These are phyloP conservation scores for Citrus medica DNA, from an alignment of 345 rosid genomes.

Conservation along the genomic window DNA sequence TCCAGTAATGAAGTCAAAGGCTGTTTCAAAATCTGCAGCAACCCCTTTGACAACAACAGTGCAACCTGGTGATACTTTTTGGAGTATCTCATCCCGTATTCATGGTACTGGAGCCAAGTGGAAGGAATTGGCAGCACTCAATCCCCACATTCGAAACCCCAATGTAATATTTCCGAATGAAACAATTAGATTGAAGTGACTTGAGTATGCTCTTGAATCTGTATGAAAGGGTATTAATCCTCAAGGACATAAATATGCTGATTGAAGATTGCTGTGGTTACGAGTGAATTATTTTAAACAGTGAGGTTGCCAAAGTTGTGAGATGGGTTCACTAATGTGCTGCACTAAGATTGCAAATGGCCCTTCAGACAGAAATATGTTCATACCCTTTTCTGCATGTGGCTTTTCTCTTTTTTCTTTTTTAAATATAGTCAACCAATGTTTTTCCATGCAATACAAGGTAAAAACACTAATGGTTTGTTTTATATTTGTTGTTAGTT, in stretches of 20 bases:
- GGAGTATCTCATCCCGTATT: conserved; percentile 77
- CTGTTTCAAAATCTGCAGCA: conserved; percentile 39
- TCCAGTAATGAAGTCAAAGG: conserved; percentile 53
- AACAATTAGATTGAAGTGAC: conserved; percentile 32
- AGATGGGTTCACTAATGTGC: neutral
- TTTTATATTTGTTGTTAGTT: neutral
- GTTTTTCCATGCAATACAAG: conserved; percentile 7
- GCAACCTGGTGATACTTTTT: conserved; percentile 61
- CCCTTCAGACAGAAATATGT: neutral
- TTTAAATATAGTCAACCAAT: neutral
- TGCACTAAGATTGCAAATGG: neutral
- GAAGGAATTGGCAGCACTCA: conserved; percentile 55
- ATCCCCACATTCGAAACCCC: conserved; percentile 56
- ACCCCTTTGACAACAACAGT: conserved; percentile 36
- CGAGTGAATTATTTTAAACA: neutral
- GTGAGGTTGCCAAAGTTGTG: neutral
- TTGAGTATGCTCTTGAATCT: conserved; percentile 7
- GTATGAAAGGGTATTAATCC: neutral
- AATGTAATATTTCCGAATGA: conserved; percentile 40
- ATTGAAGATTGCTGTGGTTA: neutral
- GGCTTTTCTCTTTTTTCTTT: conserved; percentile 1
- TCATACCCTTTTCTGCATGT: neutral
- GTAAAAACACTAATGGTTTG: neutral
- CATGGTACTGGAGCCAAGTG: conserved; percentile 56
- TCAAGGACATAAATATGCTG: neutral